A percentile compares a stretch with the other conserved stretches of the same genome.
These are phyloP conservation scores for Austroboletus eburneus DNA, from an alignment of 768 basidiomycete species.

Conservation along the genomic window DNA sequence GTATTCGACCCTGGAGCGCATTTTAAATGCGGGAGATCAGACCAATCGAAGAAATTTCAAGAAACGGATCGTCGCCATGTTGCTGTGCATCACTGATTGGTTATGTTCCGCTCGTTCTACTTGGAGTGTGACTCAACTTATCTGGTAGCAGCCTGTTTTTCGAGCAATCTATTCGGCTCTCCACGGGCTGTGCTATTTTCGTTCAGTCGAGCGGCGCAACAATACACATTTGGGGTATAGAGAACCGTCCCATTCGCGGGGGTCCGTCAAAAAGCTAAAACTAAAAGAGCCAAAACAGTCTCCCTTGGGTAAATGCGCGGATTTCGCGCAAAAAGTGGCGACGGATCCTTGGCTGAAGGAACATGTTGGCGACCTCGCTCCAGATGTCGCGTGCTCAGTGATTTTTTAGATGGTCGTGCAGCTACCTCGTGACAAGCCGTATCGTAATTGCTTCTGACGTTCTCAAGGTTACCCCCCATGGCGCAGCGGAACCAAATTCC, in stretches of 20 bases:
- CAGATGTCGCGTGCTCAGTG: slow-evolving; percentile 11
- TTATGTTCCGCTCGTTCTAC: slow-evolving; percentile 18
- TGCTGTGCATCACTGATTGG: slow-evolving; percentile 20
- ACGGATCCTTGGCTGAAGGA: too few relatives aligned
- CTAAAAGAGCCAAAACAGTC: slow-evolving; percentile 33
- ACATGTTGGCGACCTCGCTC: slow-evolving; percentile 6
- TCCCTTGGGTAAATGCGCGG: too few relatives aligned
- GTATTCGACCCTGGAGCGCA: neutral
- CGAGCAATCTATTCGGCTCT: slow-evolving; percentile 27
- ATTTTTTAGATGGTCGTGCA: slow-evolving; percentile 15
- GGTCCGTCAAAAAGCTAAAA: slow-evolving; percentile 32
- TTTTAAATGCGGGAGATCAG: slow-evolving; percentile 28
- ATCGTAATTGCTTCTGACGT: slow-evolving; percentile 4
- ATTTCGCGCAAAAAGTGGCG: too few relatives aligned
- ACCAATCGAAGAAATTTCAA: slow-evolving; percentile 13
- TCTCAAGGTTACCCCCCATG: slow-evolving; percentile 1
- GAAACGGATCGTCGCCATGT: slow-evolving; percentile 25
- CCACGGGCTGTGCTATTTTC: slow-evolving; percentile 31
- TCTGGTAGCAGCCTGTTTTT: slow-evolving; percentile 22
- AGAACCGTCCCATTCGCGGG: slow-evolving; percentile 16
- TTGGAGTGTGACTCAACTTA: slow-evolving; percentile 19
- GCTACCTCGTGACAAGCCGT: slow-evolving; percentile 3
- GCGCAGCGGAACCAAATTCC: slow-evolving; percentile 13
- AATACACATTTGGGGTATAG: slow-evolving; percentile 21
- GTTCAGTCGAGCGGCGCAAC: slow-evolving; percentile 13